phyloP scores from a whole-genome alignment of 345 rosid genomes.

The Arabis alpina region DNA sequence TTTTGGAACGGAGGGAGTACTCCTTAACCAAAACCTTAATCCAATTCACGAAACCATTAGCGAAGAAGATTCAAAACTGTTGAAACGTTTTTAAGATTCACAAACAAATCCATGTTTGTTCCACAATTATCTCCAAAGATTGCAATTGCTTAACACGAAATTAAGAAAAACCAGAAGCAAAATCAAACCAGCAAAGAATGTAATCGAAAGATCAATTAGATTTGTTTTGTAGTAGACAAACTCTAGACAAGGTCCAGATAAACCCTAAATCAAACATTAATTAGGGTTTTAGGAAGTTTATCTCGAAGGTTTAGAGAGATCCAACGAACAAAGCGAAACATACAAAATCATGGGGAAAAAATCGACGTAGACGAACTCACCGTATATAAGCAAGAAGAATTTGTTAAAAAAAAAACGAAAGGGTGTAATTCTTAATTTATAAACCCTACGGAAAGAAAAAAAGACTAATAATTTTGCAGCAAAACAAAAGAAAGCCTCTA shows the following conservation, averaged over 20 bases:
- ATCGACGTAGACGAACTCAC: neutral
- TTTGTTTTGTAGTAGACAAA: no score
- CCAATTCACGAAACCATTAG: neutral
- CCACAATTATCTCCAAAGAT: neutral
- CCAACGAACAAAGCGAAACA: neutral
- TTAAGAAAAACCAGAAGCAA: neutral
- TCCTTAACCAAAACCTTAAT: neutral
- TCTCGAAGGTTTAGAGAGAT: neutral
- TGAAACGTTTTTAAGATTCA: neutral
- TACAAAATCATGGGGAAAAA: neutral
- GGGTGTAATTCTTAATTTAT: no score
- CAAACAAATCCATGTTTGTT: neutral
- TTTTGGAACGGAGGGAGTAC: no score
- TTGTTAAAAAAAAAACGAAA: neutral
- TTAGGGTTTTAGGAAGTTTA: conserved; percentile 2
- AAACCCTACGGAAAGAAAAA: neutral
- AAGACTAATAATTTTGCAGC: conserved; percentile 17
- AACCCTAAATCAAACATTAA: neutral
- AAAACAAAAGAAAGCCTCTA: conserved; percentile 15
- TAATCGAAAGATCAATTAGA: neutral
- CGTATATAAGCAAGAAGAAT: neutral
- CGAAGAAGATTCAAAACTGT: no score
- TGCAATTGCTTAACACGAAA: neutral
- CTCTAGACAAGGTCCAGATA: no score
- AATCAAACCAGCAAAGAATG: neutral